Percentiles rank a stretch among this genome's conserved stretches.
phyloP scores from a whole-genome alignment of 192 early-diverging fungal genomes.

The Globomyces pollinis-pini region DNA sequence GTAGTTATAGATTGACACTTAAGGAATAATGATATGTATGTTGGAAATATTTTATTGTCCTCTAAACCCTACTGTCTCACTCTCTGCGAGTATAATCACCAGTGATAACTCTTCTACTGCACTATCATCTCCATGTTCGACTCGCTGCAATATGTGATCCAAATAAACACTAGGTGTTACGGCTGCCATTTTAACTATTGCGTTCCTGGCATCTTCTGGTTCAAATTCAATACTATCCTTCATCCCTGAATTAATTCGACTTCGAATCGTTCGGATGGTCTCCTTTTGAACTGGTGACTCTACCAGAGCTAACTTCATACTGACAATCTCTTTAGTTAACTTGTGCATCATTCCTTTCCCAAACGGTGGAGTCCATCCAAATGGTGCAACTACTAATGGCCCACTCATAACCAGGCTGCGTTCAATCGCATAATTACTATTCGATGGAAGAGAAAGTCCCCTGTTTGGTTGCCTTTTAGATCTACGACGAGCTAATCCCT shows the following conservation, averaged over 20 bases:
- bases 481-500: background rate
- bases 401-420: constrained; percentile 20
- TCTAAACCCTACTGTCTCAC: constrained; percentile 27
- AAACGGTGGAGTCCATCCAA: constrained; percentile 26
- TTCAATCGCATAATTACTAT: background rate
- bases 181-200: constrained; percentile 32
- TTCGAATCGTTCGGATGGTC: constrained; percentile 28
- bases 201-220: constrained; percentile 22
- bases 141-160: constrained; percentile 33
- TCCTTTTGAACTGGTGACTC: constrained; percentile 36
- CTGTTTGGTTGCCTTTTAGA: background rate
- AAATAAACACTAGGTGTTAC: constrained; percentile 41
- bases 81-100: constrained; percentile 32
- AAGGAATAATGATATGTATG: too few relatives aligned
- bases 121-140: constrained; percentile 32
- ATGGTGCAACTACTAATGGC: constrained; percentile 25
- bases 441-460: background rate
- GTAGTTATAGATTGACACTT: too few relatives aligned
- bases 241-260: too few relatives aligned
- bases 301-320: constrained; percentile 33
- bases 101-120: constrained; percentile 37
- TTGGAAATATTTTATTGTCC: too few relatives aligned
- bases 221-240: constrained; percentile 14
- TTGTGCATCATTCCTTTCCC: constrained; percentile 28
- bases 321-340: constrained; percentile 38